Conservation (phyloP, 768 basidiomycete genomes). For the Lentinula edodes region DNA sequence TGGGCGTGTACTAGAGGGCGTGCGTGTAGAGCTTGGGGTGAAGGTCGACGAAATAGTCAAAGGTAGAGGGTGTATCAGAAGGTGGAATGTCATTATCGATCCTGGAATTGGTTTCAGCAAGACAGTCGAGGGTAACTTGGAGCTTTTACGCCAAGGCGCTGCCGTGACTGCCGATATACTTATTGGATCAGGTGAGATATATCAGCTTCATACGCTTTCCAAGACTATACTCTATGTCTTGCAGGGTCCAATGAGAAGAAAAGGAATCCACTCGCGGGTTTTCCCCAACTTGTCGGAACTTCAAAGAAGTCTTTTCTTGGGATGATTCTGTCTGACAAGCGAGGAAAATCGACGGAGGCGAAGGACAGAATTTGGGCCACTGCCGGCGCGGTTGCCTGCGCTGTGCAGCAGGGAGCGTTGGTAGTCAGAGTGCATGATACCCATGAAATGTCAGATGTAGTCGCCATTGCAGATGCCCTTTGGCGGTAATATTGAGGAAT, state of each 20-base stretch:
- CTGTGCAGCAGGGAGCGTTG: constrained; percentile 66
- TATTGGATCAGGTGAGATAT: constrained; percentile 23
- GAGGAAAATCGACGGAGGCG: constrained; percentile 51
- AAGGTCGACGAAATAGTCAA: constrained; percentile 62
- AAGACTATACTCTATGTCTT: background rate
- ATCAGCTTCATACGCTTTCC: background rate
- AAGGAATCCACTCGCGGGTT: constrained; percentile 47
- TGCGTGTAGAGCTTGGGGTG: constrained; percentile 64
- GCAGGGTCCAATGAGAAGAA: constrained; percentile 13
- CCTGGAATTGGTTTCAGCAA: constrained; percentile 97
- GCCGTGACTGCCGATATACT: constrained; percentile 37
- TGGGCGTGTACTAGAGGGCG: constrained; percentile 56
- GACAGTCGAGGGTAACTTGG: constrained; percentile 65
- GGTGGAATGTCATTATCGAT: constrained; percentile 89
- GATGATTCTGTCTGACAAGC: constrained; percentile 45
- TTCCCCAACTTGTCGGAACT: constrained; percentile 67
- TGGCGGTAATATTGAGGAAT: constrained; percentile 24
- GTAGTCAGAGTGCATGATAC: constrained; percentile 84
- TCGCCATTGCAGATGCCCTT: constrained; percentile 59
- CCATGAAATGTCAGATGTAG: constrained; percentile 65
- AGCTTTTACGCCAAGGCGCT: constrained; percentile 50
- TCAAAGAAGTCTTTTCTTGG: constrained; percentile 88
- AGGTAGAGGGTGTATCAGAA: constrained; percentile 65
- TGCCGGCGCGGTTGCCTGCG: constrained; percentile 67
- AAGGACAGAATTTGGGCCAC: constrained; percentile 76